Evolutionary conservation across 768 basidiomycete species (phyloP), one percentile per base, ranked within the genome.

Genomic region (Galerina marginata): DNA sequence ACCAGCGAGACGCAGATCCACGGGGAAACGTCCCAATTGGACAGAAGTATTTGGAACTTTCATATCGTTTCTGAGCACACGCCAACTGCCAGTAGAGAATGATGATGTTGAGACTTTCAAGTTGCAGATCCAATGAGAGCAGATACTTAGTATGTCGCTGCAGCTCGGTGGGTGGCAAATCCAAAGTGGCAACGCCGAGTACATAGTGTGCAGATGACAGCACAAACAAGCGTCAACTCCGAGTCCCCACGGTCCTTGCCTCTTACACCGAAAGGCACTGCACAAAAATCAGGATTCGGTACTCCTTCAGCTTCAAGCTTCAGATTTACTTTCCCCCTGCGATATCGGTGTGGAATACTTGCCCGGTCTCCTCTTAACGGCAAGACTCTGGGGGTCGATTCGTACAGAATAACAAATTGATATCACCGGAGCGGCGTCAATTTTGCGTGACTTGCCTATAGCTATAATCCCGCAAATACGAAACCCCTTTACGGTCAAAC

Each of bases 381-480:
- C n/a, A 15, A 45, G 25, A 37, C 37, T 36, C 12, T 39, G 37
- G 38, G 47, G 12, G 33, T 46, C 25, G 25, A 51, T 15, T 9
- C 11, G 33, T 16, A 14, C 46, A 52, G 20, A 50, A 23, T 33
- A 33, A 37, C 29, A 53, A 33, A 33, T 38, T 26, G 36, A 36
- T 25, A 37, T 25, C 40, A 44, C 45, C 29, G 15, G 36, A 44
- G 23, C 39, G 40, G 25, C 36, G 54, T 63, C 42, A 39, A 20
- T 23, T 9, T 29, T 44, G 26, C 42, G 46, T 52, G 29, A 40
- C 38, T 53, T 54, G 49, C 67, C 73, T 70, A 68, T 75, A 42
- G 77, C 77, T 52, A 71, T 73, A 77, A 72, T 78, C 72, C 67
- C 77, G 70, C 77, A 72, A 33, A n/a, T 54, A 49, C 42, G 25